A percentile compares a stretch with the other conserved stretches of the same genome.
phyloP scores from a whole-genome alignment of 345 rosid genomes.

The Acer negundo region DNA sequence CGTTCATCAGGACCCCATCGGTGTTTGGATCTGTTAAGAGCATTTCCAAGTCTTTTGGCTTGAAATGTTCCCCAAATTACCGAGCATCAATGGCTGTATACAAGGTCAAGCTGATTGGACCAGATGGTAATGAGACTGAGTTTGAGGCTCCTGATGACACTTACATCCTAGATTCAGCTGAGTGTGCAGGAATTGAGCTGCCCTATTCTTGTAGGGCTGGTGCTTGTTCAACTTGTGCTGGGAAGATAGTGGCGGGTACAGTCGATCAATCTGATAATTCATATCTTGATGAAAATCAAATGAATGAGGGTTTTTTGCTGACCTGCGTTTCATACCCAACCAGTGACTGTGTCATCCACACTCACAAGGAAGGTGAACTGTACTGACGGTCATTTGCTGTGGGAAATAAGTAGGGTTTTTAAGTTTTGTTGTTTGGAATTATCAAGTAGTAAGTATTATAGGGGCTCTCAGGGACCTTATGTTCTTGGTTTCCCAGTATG shows the following conservation, averaged over 20 bases:
- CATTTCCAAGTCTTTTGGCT: conserved; percentile 55
- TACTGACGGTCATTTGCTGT: conserved; percentile 27
- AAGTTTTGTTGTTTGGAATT: conserved; percentile 3
- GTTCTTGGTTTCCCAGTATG: background rate
- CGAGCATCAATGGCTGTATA: conserved; percentile 58
- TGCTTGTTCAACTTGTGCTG: conserved; percentile 86
- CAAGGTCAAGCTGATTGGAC: conserved; percentile 81
- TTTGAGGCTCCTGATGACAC: conserved; percentile 60
- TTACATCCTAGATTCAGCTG: conserved; percentile 83
- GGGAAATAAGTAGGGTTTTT: background rate
- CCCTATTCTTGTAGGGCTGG: conserved; percentile 96
- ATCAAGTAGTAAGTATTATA: background rate
- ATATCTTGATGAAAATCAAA: conserved; percentile 67
- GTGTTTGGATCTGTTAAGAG: conserved; percentile 50
- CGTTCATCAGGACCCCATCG: conserved; percentile 28
- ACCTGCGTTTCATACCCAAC: conserved; percentile 78
- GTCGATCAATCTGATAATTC: conserved; percentile 91
- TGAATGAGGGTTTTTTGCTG: conserved; percentile 58
- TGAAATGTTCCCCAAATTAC: conserved; percentile 52
- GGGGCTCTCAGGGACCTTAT: background rate
- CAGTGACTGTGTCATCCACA: conserved; percentile 77
- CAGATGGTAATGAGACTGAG: conserved; percentile 57
- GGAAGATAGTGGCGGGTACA: conserved; percentile 57
- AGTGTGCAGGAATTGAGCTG: conserved; percentile 72
- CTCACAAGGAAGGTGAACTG: conserved; percentile 81